Evolutionary conservation across 1,284 basidiomycete genomes (phyloP), one percentile per base, ranked within the genome.

Genomic region (Ganoderma resinaceum): DNA sequence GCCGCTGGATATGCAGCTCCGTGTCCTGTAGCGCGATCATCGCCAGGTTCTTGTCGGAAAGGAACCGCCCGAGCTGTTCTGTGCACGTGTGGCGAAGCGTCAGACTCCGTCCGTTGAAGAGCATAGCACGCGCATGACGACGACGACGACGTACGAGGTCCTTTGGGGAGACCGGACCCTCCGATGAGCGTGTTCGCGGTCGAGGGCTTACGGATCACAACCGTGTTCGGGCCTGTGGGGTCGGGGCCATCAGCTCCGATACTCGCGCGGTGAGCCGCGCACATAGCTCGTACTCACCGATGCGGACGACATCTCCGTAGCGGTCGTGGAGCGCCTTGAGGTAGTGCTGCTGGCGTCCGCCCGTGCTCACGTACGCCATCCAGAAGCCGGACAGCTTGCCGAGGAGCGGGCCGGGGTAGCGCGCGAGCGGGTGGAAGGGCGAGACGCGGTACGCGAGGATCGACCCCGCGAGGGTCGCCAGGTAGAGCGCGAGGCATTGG

Each of bases 1-100:
- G 81, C 33, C 80, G 72, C 14, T 77, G 76, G 1, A 78, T 75
- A 68, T 85, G 84, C 4, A 49, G 46, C 46, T 49, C 46, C 23
- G 46, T 49, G 46, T 49, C 46, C 46, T 49, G 46, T 23, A 49
- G 46, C 46, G 46, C 46, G 23, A 49, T 49, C 46, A 49, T 49
- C 9, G 46, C 46, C 23, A 49, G 46, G 23, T 49, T 49, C 46
- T 23, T 23, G 46, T 49, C 46, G 1, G 46, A 49, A 11, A 49
- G 46, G 46, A 49, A 49, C 46, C 46, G 2, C 14, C 46, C 46
- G 23, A 49, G 46, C 46, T 49, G 46, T 12, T 49, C 46, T 49
- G 46, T 26, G 11, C 14, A 12, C 43, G 18, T 7, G 11, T 3
- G 9, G 46, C 46, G 23, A 2, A 9, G 46, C 23, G 46, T 14